Conservation (phyloP, 202 grass and related monocot species). For the Cymbopogon flexuosus region DNA sequence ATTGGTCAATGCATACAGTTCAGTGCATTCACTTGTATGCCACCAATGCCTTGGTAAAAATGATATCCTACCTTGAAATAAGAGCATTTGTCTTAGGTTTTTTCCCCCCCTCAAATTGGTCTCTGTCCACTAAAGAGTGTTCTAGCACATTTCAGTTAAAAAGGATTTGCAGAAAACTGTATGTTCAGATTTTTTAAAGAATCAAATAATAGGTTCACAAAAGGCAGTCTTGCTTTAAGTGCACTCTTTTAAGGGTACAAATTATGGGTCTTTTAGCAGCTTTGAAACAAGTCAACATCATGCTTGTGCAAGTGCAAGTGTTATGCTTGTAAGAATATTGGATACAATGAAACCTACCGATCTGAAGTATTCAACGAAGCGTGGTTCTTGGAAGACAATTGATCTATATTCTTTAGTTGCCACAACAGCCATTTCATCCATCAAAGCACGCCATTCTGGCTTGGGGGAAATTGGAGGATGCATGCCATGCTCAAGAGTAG, state of each 20-base stretch:
- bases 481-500: slow-evolving; percentile 98
- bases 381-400: slow-evolving; percentile 86
- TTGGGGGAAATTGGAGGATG: slow-evolving; percentile 88
- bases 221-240: not conserved
- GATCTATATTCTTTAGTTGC: slow-evolving; percentile 86
- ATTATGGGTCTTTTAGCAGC: not conserved
- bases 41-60: slow-evolving; percentile 17
- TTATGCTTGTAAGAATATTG: slow-evolving; percentile 3
- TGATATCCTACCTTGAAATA: not conserved
- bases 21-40: not conserved
- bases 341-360: slow-evolving; percentile 51
- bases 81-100: not conserved
- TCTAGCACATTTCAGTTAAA: not conserved
- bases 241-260: not conserved
- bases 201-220: not conserved
- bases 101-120: not conserved
- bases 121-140: not conserved
- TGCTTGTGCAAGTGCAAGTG: slow-evolving; percentile 7
- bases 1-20: not conserved
- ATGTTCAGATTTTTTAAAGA: not conserved
- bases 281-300: slow-evolving; percentile 13
- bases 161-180: not conserved
- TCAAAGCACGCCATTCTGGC: slow-evolving; percentile 81
- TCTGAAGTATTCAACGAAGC: slow-evolving; percentile 97
- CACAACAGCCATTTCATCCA: slow-evolving; percentile 90